A percentile compares a stretch with the other conserved stretches of the same genome.
These are phyloP conservation scores for Aspergillus nidulans DNA, from an alignment of 495 filamentous ascomycete genomes.

Conservation along the genomic window DNA sequence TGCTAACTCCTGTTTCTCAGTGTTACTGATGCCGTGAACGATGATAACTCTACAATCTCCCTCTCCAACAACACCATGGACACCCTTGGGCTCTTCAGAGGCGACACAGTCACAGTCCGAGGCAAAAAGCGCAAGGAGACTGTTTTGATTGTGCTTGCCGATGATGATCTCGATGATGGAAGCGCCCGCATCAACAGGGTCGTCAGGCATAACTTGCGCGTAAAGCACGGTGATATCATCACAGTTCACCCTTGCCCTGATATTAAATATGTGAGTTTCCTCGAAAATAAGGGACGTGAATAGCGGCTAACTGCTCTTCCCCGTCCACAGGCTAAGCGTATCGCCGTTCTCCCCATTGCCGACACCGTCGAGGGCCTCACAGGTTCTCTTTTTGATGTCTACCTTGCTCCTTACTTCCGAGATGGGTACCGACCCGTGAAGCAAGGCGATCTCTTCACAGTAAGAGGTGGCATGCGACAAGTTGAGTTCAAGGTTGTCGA, in stretches of 20 bases:
- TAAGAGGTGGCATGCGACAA: constrained; percentile 95
- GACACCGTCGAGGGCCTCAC: constrained; percentile 97
- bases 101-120: constrained; percentile 95
- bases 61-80: constrained; percentile 99
- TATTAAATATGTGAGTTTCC: constrained; percentile 93
- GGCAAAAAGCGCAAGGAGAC: constrained; percentile 99
- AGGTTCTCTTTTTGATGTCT: constrained; percentile 96
- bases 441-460: constrained; percentile 95
- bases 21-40: constrained; percentile 95
- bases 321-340: constrained; percentile 79
- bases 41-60: constrained; percentile 99
- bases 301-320: constrained; percentile 15
- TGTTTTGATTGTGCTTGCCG: constrained; percentile 91
- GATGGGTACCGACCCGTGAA: constrained; percentile 96
- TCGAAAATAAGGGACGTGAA: neutral
- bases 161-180: constrained; percentile 97
- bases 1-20: constrained; percentile 48
- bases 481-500: constrained; percentile 99
- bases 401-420: constrained; percentile 98
- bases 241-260: constrained; percentile 99
- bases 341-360: constrained; percentile 96
- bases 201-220: constrained; percentile 93
- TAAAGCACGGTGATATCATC: constrained; percentile 96
- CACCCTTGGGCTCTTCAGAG: constrained; percentile 93
- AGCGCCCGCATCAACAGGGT: constrained; percentile 96